phyloP scores from a whole-genome alignment of 2,329 filamentous ascomycete species.

The Calonectria montana region DNA sequence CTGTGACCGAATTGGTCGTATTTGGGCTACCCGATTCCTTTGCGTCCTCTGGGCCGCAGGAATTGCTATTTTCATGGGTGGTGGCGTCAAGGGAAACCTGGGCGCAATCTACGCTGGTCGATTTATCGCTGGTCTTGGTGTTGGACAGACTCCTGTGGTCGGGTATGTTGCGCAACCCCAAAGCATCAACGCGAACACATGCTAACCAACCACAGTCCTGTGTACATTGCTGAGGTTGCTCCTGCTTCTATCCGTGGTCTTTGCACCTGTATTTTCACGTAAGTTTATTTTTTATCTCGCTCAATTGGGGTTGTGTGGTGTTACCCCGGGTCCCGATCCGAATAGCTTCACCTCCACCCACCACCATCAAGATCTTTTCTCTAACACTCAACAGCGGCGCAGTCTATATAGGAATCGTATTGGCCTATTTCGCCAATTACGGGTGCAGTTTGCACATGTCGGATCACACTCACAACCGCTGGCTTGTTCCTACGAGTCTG shows the following conservation, averaged over 20 bases:
- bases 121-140: conserved; percentile 74
- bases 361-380: neutral
- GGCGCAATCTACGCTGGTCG: conserved; percentile 72
- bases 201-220: conserved; percentile 54
- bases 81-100: conserved; percentile 61
- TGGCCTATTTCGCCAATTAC: conserved; percentile 77
- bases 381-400: conserved; percentile 41
- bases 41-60: conserved; percentile 69
- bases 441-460: conserved; percentile 64
- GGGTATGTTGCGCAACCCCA: conserved; percentile 49
- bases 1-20: conserved; percentile 71
- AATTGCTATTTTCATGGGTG: conserved; percentile 68
- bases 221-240: conserved; percentile 80
- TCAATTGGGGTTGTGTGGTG: too few relatives aligned
- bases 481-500: conserved; percentile 77
- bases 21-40: conserved; percentile 70
- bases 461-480: conserved; percentile 59
- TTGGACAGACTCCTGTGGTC: conserved; percentile 75
- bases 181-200: neutral
- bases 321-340: too few relatives aligned
- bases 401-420: conserved; percentile 82
- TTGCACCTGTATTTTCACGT: conserved; percentile 69
- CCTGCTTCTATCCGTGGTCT: conserved; percentile 77
- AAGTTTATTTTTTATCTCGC: neutral
- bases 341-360: too few relatives aligned